phyloP scores from a whole-genome alignment of 73 alveolate genomes.

The Urostyla sp. region DNA sequence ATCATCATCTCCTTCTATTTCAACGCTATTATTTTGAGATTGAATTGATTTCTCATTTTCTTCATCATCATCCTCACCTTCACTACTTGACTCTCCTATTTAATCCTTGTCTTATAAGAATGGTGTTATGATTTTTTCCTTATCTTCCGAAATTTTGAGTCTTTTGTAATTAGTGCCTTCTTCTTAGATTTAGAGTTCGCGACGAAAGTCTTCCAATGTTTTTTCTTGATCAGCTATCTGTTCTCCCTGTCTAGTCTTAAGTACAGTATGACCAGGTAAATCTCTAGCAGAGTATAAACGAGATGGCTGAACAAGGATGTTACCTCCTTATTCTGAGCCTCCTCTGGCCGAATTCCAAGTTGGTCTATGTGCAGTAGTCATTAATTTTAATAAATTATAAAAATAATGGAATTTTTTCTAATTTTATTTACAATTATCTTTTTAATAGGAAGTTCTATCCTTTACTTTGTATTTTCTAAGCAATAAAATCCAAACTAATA shows the following conservation, averaged over 20 bases:
- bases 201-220: slow-evolving; percentile 77
- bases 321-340: slow-evolving; percentile 88
- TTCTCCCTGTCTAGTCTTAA: slow-evolving; percentile 88
- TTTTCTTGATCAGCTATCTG: slow-evolving; percentile 81
- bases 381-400: slow-evolving; percentile 20
- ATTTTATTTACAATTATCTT: too few relatives aligned
- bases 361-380: slow-evolving; percentile 99
- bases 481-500: too few relatives aligned
- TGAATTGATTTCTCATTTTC: slow-evolving; percentile 58
- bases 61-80: slow-evolving; percentile 36
- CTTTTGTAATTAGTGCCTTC: slow-evolving; percentile 1
- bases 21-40: slow-evolving; percentile 36
- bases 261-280: slow-evolving; percentile 90
- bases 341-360: slow-evolving; percentile 97
- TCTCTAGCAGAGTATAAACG: slow-evolving; percentile 88
- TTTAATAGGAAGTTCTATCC: too few relatives aligned
- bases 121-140: slow-evolving; percentile 59
- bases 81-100: slow-evolving; percentile 34
- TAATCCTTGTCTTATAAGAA: slow-evolving; percentile 72
- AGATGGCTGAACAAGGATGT: slow-evolving; percentile 86
- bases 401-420: slow-evolving; percentile 1
- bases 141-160: slow-evolving; percentile 28
- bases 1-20: slow-evolving; percentile 61
- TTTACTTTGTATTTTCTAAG: too few relatives aligned
- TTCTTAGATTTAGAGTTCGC: slow-evolving; percentile 82